phyloP scores from a whole-genome alignment of 108 stramenopile genomes.

The Skeletonema tropicum region DNA sequence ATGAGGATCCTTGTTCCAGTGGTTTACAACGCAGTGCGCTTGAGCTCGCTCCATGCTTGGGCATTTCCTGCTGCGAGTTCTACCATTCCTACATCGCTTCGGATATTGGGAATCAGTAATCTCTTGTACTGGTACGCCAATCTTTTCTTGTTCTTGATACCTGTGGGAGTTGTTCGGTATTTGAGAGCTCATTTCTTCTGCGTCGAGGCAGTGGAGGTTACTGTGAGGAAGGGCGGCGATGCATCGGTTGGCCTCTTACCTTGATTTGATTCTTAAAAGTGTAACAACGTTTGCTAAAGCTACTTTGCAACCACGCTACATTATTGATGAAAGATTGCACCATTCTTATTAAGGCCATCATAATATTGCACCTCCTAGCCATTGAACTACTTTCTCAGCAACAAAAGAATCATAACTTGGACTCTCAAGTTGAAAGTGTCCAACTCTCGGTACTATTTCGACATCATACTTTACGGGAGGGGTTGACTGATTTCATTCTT shows the following conservation, averaged over 20 bases:
- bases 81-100: conserved; percentile 27
- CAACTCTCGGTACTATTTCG: conserved; percentile 28
- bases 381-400: conserved; percentile 21
- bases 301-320: background rate
- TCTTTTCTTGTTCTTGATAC: conserved; percentile 75
- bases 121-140: conserved; percentile 70
- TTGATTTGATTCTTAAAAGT: conserved; percentile 18
- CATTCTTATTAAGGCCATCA: background rate
- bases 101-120: conserved; percentile 56
- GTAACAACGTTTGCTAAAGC: background rate
- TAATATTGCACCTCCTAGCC: conserved; percentile 21
- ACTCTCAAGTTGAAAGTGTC: conserved; percentile 47
- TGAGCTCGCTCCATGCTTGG: conserved; percentile 66
- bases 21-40: conserved; percentile 60
- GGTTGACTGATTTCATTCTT: conserved; percentile 10
- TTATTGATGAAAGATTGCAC: background rate
- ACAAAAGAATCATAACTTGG: conserved; percentile 24
- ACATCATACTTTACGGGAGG: conserved; percentile 8
- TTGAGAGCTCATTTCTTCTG: conserved; percentile 75
- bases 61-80: conserved; percentile 22
- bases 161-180: conserved; percentile 69
- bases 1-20: conserved; percentile 75
- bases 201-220: conserved; percentile 78
- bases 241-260: conserved; percentile 62
- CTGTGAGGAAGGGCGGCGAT: conserved; percentile 61